These are phyloP conservation scores for Fusarium lyarnte DNA, from an alignment of 2,329 filamentous ascomycete genomes.

Conservation along the genomic window DNA sequence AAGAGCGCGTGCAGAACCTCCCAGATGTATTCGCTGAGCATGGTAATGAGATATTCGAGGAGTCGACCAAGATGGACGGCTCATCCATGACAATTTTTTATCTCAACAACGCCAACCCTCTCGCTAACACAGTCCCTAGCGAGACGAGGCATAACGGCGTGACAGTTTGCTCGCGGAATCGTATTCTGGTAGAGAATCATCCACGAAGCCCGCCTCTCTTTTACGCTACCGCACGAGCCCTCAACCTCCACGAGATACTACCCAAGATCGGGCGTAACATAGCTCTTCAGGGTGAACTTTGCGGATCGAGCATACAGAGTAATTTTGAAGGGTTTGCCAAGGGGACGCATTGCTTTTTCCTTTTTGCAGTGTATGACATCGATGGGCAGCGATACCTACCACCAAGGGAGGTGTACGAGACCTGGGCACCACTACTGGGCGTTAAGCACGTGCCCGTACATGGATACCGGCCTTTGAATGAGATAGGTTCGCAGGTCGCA, in stretches of 20 bases:
- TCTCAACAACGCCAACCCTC: conserved; percentile 36
- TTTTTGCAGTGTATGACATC: conserved; percentile 49
- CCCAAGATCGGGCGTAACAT: conserved; percentile 23
- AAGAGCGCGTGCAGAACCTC: conserved; percentile 40
- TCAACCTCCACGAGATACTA: conserved; percentile 20
- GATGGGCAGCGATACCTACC: conserved; percentile 41
- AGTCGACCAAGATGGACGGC: conserved; percentile 53
- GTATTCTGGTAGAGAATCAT: conserved; percentile 28
- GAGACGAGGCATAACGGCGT: conserved; percentile 5
- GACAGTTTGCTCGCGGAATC: conserved; percentile 39
- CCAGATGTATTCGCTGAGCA: conserved; percentile 26
- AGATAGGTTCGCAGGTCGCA: conserved; percentile 16
- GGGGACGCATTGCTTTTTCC: conserved; percentile 45
- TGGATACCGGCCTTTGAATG: conserved; percentile 26
- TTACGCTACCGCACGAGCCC: conserved; percentile 18
- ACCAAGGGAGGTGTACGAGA: conserved; percentile 42
- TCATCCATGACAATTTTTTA: conserved; percentile 52
- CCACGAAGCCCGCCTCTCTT: conserved; percentile 22
- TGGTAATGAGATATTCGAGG: conserved; percentile 45
- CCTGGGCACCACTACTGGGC: conserved; percentile 39
- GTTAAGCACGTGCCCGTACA: conserved; percentile 48
- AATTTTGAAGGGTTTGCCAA: conserved; percentile 38
- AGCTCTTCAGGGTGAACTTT: conserved; percentile 40
- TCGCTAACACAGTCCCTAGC: conserved; percentile 30
- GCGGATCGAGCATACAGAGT: conserved; percentile 36